These are phyloP conservation scores for Blastobotrys proliferans DNA, from an alignment of 1,139 yeast species.

Conservation along the genomic window DNA sequence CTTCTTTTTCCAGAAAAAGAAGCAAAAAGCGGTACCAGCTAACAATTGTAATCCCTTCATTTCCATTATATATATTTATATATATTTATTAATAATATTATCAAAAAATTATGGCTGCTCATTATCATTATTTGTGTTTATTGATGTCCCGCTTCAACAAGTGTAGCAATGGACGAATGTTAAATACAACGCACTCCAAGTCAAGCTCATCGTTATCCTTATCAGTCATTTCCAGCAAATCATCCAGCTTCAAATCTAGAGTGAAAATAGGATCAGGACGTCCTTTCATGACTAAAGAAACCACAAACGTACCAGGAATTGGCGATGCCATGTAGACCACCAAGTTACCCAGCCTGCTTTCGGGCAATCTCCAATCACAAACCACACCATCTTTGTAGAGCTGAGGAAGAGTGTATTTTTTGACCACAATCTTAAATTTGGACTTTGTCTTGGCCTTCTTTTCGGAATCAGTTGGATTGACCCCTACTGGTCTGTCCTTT, in stretches of 20 bases:
- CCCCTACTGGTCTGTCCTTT: conserved; percentile 28
- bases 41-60: not conserved
- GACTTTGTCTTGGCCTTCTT: conserved; percentile 21
- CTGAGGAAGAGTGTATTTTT: conserved; percentile 33
- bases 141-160: conserved; percentile 27
- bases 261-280: conserved; percentile 31
- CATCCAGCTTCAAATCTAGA: conserved; percentile 36
- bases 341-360: conserved; percentile 24
- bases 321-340: conserved; percentile 33
- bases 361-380: conserved; percentile 32
- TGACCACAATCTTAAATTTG: conserved; percentile 29
- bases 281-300: conserved; percentile 35
- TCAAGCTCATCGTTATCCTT: conserved; percentile 32
- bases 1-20: too few species aligned
- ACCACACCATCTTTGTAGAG: conserved; percentile 34
- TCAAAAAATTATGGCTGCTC: conserved; percentile 1
- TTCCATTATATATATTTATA: not conserved
- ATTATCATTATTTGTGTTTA: conserved; percentile 14
- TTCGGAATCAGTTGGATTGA: conserved; percentile 24
- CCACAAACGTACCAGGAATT: conserved; percentile 36
- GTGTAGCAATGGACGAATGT: conserved; percentile 26
- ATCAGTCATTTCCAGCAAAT: conserved; percentile 34
- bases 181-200: conserved; percentile 33
- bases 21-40: too few species aligned
- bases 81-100: conserved; percentile 2